phyloP scores from a whole-genome alignment of 179 eudicot genomes.

The Silene vulgaris region DNA sequence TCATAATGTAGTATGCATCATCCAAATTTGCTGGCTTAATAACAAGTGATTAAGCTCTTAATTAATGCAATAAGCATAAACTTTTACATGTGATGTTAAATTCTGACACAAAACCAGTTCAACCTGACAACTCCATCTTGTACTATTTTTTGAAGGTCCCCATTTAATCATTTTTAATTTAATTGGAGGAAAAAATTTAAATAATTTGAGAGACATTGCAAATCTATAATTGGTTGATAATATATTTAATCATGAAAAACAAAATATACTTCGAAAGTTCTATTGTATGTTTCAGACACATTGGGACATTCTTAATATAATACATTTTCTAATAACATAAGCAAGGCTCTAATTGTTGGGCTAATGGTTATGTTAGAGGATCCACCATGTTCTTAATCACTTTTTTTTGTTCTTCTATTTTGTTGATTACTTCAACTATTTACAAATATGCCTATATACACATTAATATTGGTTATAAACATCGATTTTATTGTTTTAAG shows the following conservation, averaged over 20 bases:
- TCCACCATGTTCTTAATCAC: slow-evolving; percentile 25
- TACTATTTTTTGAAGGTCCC: slow-evolving; percentile 13
- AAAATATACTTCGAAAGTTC: slow-evolving; percentile 12
- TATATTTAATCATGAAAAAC: neutral
- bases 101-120: slow-evolving; percentile 33
- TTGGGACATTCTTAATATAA: slow-evolving; percentile 20
- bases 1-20: slow-evolving; percentile 17
- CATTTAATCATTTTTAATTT: slow-evolving; percentile 13
- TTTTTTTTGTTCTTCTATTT: neutral
- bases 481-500: no score
- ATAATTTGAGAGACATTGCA: slow-evolving; percentile 9
- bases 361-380: slow-evolving; percentile 19
- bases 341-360: slow-evolving; percentile 18
- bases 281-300: slow-evolving; percentile 18
- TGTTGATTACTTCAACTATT: neutral
- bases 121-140: slow-evolving; percentile 20
- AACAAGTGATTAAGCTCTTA: slow-evolving; percentile 15
- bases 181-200: neutral
- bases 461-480: no score
- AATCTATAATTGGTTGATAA: slow-evolving; percentile 19
- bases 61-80: slow-evolving; percentile 13
- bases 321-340: slow-evolving; percentile 4
- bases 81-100: slow-evolving; percentile 27
- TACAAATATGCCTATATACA: no score
- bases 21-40: slow-evolving; percentile 23